Percentiles rank a stretch among this genome's conserved stretches.
Conservation (phyloP, 345 rosid genomes). For the Aquilaria sinensis region DNA sequence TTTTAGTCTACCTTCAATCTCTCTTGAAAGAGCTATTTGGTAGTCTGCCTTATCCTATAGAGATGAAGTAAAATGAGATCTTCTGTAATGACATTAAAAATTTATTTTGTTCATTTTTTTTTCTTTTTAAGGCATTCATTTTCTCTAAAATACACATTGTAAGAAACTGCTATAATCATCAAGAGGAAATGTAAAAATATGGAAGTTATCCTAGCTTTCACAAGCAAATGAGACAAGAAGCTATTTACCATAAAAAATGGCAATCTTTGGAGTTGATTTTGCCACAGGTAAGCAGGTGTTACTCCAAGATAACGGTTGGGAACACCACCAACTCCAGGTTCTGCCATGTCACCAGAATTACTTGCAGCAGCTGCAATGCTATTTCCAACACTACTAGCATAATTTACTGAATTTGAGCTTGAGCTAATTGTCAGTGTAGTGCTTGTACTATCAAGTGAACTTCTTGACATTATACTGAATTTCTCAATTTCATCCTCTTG, state of each 20-base stretch:
- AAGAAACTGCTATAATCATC: not conserved
- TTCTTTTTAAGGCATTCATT: no score
- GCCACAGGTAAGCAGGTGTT: constrained; percentile 80
- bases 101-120: no score
- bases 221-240: not conserved
- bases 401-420: constrained; percentile 57
- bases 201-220: not conserved
- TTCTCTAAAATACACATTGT: no score
- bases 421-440: constrained; percentile 74
- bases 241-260: constrained; percentile 53
- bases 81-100: no score
- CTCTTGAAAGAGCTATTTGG: constrained; percentile 72
- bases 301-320: constrained; percentile 91
- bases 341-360: constrained; percentile 42
- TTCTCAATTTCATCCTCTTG: constrained; percentile 92
- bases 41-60: constrained; percentile 78
- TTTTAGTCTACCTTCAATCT: constrained; percentile 77
- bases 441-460: constrained; percentile 79
- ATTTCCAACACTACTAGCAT: constrained; percentile 47
- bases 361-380: constrained; percentile 34
- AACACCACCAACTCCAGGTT: constrained; percentile 86
- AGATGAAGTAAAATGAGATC: no score
- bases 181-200: not conserved
- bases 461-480: constrained; percentile 77
- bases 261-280: constrained; percentile 72